Evolutionary conservation across 2,329 filamentous ascomycete species (phyloP), one percentile per base, ranked within the genome.

Genomic region (Rutstroemia sp.): DNA sequence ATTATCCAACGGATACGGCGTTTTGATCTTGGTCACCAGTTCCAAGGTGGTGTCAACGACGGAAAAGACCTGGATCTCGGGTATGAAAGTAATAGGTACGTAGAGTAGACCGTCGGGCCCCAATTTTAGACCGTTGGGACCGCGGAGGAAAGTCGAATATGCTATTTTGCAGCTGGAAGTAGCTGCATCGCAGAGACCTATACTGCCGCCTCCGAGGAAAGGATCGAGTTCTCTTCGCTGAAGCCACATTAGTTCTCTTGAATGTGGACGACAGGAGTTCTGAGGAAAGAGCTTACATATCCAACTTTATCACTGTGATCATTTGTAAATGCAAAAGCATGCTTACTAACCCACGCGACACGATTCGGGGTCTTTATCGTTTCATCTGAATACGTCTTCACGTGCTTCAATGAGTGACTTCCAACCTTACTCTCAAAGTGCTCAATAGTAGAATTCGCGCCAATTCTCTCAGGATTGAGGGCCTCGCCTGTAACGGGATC

Each of bases 401-500:
- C 61, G 57, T 73, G 67, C 21, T 59, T 58, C 63, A 72, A 67
- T 1, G 40, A 62, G 2, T 60, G 47, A 9, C 64, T 64, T 4
- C 61, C 61, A 6, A 59, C 48, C 17, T 60, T 59, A 3, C 68
- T 64, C 17, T 67, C 60, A 50, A 73, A 73, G 0, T 69, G 59
- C 44, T 73, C 71, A 40, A 73, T 63, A 0, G 72, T 73, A 9
- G 70, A 67, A 54, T 73, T 73, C 7, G 65, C 69, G 5, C 71
- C 72, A 12, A 68, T 42, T 9, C 60, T 56, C 4, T 45, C 46
- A 17, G 69, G 61, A 60, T 72, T 67, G 2, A 72, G 63, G 8
- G 64, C 30, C 14, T 63, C 60, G 16, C 70, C 69, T 2, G 67
- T 70, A 8, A 54, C 44, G n/a, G 60, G 48, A 53, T 72, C 64